Percentiles rank a stretch among this genome's conserved stretches.
phyloP scores from a whole-genome alignment of 495 filamentous ascomycete genomes.

The Pyronema omphalodes region DNA sequence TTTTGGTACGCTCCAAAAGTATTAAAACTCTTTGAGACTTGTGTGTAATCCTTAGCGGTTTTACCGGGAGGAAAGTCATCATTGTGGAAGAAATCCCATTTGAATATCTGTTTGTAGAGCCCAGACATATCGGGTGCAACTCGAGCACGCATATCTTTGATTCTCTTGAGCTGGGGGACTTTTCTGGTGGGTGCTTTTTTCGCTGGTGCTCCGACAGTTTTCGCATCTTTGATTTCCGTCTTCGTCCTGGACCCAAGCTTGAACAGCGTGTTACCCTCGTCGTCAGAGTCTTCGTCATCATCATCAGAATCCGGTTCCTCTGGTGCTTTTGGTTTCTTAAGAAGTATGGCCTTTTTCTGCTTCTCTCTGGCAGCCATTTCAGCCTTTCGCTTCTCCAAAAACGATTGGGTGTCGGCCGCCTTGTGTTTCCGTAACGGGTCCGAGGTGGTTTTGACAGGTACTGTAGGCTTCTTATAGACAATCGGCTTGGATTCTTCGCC shows the following conservation, averaged over 20 bases:
- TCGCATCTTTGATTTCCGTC: conserved; percentile 9
- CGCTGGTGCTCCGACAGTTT: background rate
- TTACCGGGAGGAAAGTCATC: conserved; percentile 64
- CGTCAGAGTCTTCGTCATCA: conserved; percentile 18
- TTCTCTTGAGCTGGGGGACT: conserved; percentile 28
- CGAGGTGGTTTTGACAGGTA: background rate
- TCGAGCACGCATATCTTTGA: conserved; percentile 84
- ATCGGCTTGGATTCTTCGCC: background rate
- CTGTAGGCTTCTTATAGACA: background rate
- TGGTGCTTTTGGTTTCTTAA: conserved; percentile 1
- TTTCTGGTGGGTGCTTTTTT: conserved; percentile 29
- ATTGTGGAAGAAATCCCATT: conserved; percentile 82
- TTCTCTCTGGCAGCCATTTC: conserved; percentile 14
- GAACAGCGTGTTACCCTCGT: conserved; percentile 15
- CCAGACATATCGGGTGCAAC: conserved; percentile 73
- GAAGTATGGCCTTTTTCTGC: conserved; percentile 15
- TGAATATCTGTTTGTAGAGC: conserved; percentile 66
- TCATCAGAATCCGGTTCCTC: conserved; percentile 5
- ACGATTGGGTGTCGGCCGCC: conserved; percentile 10
- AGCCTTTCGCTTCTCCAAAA: conserved; percentile 18
- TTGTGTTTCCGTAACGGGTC: conserved; percentile 3
- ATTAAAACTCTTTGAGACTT: conserved; percentile 56
- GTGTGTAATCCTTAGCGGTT: conserved; percentile 46
- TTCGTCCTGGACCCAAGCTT: conserved; percentile 18
- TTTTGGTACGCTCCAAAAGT: conserved; percentile 62